Base-by-base conservation (phyloP, 1,284 basidiomycete species). In the Melampsora larici-populina region DNA sequence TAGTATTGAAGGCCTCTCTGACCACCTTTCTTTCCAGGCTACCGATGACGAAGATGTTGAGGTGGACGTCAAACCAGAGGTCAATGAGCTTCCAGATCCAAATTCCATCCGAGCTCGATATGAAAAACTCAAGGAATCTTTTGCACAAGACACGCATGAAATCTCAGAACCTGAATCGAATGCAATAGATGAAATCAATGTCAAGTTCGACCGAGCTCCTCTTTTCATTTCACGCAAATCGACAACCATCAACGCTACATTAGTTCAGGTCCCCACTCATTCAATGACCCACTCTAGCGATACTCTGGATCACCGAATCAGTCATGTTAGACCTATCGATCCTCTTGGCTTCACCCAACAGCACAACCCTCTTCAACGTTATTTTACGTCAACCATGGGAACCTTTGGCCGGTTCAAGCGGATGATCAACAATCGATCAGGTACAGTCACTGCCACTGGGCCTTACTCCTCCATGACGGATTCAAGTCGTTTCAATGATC, bases 321-420 rank as follows among this genome's bases (percentile, higher is more conserved):
- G 3, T 70, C 31, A 43, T 29, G 43, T 31, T 31, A 31, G 26
- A 15, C n/a, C 48, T 51, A 62, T 62, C 58, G 68, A 78, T 31
- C 66, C 58, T 36, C 71, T 33, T 40, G 74, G 64, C 8, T 79
- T 76, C 58, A 80, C 79, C 29, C 78, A 76, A 55, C 76, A 80
- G 13, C 79, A 79, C 64, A 78, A 79, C 71, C 79, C 79, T 33
- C 64, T 83, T 40, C 80, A 81, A 1, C 79, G 80, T 40, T 79
- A 79, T 40, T 76, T 82, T 60, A 79, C 80, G 17, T 78, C 74
- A 11, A 81, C 82, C 1, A 73, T 82, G 21, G 81, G 81, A 1
- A 80, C 82, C 2, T 63, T 83, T 40, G 81, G 81, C 5, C 78
- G 80, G 17, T 78, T 82, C 78, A 81, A 81, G 76, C 79, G 81